These are phyloP conservation scores for Xylariaceae sp. DNA, from an alignment of 2,329 filamentous ascomycete genomes.

Conservation along the genomic window DNA sequence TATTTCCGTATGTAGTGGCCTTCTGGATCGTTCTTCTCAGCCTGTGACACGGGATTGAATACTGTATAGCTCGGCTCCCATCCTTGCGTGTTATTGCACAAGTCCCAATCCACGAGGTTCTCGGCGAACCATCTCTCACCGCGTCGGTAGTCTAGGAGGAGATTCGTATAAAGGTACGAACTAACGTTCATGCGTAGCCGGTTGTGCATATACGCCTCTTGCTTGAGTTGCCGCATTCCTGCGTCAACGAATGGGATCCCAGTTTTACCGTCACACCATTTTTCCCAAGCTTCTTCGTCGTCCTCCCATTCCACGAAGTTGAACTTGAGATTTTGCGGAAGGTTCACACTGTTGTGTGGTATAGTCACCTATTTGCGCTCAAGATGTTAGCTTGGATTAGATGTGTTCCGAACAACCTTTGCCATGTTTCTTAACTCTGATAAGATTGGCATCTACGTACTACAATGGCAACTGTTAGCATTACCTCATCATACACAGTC, in stretches of 20 bases:
- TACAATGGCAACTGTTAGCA: too few relatives aligned
- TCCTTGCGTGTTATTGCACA: slow-evolving; percentile 62
- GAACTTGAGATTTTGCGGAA: slow-evolving; percentile 71
- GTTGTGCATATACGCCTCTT: slow-evolving; percentile 64
- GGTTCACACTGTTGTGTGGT: slow-evolving; percentile 57
- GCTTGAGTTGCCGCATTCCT: slow-evolving; percentile 61
- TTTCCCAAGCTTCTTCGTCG: slow-evolving; percentile 52
- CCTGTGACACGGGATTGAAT: slow-evolving; percentile 67
- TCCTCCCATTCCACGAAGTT: slow-evolving; percentile 67
- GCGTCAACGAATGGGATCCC: slow-evolving; percentile 67
- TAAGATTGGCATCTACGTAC: too few relatives aligned
- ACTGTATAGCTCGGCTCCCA: slow-evolving; percentile 73
- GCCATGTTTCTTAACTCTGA: too few relatives aligned
- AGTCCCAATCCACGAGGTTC: slow-evolving; percentile 59
- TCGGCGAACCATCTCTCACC: slow-evolving; percentile 66
- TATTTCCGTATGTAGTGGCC: slow-evolving; percentile 67
- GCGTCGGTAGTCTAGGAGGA: slow-evolving; percentile 63
- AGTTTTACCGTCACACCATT: slow-evolving; percentile 60
- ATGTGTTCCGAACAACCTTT: too few relatives aligned
- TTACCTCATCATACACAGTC: too few relatives aligned
- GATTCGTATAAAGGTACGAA: slow-evolving; percentile 62
- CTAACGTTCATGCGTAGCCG: slow-evolving; percentile 64
- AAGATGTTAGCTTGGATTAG: too few relatives aligned
- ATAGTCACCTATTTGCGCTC: neutral
- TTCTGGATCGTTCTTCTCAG: slow-evolving; percentile 63